phyloP scores from a whole-genome alignment of 768 basidiomycete genomes.

The Leccinellum albellum region DNA sequence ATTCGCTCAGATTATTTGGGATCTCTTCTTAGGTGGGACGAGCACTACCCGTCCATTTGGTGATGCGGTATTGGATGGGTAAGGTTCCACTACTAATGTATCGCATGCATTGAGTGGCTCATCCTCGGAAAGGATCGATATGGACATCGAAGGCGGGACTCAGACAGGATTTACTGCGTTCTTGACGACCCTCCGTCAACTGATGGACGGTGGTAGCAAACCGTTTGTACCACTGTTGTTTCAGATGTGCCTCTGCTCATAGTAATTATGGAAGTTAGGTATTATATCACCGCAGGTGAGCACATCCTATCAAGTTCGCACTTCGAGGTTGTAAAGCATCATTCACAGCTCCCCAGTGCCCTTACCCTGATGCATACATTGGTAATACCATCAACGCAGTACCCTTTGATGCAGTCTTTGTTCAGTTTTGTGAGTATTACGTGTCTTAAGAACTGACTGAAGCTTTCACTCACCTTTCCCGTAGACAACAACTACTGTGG shows the following conservation, averaged over 20 bases:
- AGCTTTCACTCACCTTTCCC: not conserved
- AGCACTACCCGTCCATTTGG: slow-evolving; percentile 70
- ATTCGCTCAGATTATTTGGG: slow-evolving; percentile 69
- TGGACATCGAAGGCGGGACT: slow-evolving; percentile 47
- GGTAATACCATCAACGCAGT: slow-evolving; percentile 40
- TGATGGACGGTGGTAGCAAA: slow-evolving; percentile 29
- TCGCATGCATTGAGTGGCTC: not conserved
- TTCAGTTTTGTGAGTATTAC: slow-evolving; percentile 41
- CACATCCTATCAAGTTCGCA: not conserved
- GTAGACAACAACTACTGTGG: slow-evolving; percentile 50
- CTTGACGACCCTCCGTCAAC: slow-evolving; percentile 25
- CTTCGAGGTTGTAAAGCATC: not conserved
- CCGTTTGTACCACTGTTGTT: slow-evolving; percentile 11
- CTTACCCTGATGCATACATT: slow-evolving; percentile 46
- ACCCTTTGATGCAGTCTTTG: slow-evolving; percentile 47
- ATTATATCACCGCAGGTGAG: slow-evolving; percentile 41
- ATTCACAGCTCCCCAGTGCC: slow-evolving; percentile 38
- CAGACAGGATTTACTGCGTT: slow-evolving; percentile 32
- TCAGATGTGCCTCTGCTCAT: not conserved
- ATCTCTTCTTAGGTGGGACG: slow-evolving; percentile 62
- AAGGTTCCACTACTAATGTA: not conserved
- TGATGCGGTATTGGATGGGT: slow-evolving; percentile 70
- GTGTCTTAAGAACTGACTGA: not conserved
- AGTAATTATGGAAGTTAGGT: slow-evolving; percentile 22
- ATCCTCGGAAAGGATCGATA: slow-evolving; percentile 33